Evolutionary conservation across 495 filamentous ascomycete species (phyloP).

Genomic region (Xylaria flabelliformis): DNA sequence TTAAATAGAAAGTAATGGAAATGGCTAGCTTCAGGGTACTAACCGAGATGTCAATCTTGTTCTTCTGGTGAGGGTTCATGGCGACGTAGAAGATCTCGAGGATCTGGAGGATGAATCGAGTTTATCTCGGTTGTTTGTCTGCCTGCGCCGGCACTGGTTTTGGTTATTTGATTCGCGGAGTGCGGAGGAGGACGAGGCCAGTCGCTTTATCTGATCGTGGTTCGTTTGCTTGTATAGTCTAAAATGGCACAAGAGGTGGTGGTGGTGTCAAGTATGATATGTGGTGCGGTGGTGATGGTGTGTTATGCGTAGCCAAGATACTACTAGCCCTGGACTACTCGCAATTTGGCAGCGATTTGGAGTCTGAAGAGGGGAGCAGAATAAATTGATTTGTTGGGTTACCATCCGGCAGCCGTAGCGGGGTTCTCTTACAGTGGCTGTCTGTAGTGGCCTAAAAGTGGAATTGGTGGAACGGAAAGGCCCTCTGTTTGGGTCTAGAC

Average conservation of each 20-base stretch:
- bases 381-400: slow-evolving; percentile 23
- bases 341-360: slow-evolving; percentile 6
- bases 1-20: slow-evolving; percentile 21
- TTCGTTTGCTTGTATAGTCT: slow-evolving; percentile 4
- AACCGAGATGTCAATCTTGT: slow-evolving; percentile 95
- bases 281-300: slow-evolving; percentile 17
- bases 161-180: neutral
- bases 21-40: slow-evolving; percentile 45
- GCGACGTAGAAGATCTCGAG: slow-evolving; percentile 10
- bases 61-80: slow-evolving; percentile 96
- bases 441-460: neutral
- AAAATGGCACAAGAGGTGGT: neutral
- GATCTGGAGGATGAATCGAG: neutral
- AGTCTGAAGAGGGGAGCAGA: slow-evolving; percentile 24
- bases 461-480: slow-evolving; percentile 8
- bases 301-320: neutral
- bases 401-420: slow-evolving; percentile 23
- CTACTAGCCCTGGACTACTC: neutral
- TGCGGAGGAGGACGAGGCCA: neutral
- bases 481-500: neutral
- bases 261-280: slow-evolving; percentile 3
- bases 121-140: slow-evolving; percentile 1
- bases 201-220: neutral
- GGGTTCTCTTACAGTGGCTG: slow-evolving; percentile 18
- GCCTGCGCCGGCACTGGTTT: slow-evolving; percentile 8